Evolutionary conservation across 31 red algal species (phyloP), one percentile per base, ranked within the genome.

Genomic region (Porphyra umbilicalis): DNA sequence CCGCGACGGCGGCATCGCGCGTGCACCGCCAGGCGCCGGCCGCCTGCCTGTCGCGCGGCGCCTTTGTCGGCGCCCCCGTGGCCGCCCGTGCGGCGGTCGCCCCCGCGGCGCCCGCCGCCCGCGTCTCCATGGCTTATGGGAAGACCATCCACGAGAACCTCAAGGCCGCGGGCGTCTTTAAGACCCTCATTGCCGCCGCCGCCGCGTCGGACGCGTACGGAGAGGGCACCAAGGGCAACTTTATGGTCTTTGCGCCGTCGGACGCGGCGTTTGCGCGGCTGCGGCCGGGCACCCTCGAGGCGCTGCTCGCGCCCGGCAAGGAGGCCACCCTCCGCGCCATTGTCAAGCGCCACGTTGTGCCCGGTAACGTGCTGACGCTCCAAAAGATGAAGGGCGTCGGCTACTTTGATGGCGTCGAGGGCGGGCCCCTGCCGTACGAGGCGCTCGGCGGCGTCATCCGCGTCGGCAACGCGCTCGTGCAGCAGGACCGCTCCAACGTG

Each of bases 211-310:
- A 83, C 33, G 36, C 81, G 67, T 83, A 75, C 35, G 81, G 67
- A 39, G 81, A 38, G 46, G 57, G 67, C 81, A 34, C 75, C 11
- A 30, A 76, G 36, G n/a, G 81, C 68, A 75, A 78, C 68, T 83
- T 85, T 29, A 94, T 87, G 36, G 39, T 94, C 36, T 94, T 94
- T 42, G 87, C 84, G 6, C 91, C 91, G 42, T 78, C 36, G 33
- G 87, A 94, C 71, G 83, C 35, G 29, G 86, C 91, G 30, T 94
- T 94, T 46, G 33, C 75, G 18, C 77, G 80, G 32, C 74, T 86
- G 32, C 39, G 77, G 35, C 75, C 87, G n/a, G 87, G 84, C 8
- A 38, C 80, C 33, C 38, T 86, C 35, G 76, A 86, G n/a, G 79
- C 36, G 34, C 57, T 88, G 30, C 18, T 80, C 68, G 74, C 75